Conservation (phyloP, 1,284 basidiomycete genomes). For the Sporisorium graminicola region DNA sequence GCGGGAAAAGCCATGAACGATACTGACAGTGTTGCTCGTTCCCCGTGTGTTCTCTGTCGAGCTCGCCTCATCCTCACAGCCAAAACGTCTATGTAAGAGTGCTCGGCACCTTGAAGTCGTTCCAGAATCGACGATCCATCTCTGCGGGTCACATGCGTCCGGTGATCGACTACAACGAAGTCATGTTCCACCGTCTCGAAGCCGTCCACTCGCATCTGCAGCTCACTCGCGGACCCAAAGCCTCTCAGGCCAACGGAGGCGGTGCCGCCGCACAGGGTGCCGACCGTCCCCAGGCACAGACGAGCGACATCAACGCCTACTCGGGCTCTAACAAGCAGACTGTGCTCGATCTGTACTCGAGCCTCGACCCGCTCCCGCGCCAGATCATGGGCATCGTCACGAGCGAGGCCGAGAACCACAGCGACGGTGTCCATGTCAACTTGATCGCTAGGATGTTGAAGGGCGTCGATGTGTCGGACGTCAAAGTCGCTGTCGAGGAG, state of each 20-base stretch:
- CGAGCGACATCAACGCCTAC: constrained; percentile 50
- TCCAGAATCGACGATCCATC: constrained; percentile 83
- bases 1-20: not conserved
- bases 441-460: constrained; percentile 48
- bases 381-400: constrained; percentile 55
- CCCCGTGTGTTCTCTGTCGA: not conserved
- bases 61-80: constrained; percentile 71
- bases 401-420: constrained; percentile 50
- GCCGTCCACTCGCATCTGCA: constrained; percentile 71
- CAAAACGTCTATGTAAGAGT: constrained; percentile 85
- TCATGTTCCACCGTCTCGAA: constrained; percentile 82
- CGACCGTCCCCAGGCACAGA: constrained; percentile 13
- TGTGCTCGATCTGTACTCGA: constrained; percentile 43
- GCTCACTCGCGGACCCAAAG: constrained; percentile 37
- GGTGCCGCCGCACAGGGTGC: constrained; percentile 3
- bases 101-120: constrained; percentile 88
- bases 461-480: constrained; percentile 36
- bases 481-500: constrained; percentile 60
- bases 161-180: constrained; percentile 81
- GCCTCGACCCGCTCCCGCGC: constrained; percentile 40
- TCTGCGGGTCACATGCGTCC: constrained; percentile 71
- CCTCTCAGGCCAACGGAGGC: constrained; percentile 18
- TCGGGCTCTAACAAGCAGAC: constrained; percentile 38
- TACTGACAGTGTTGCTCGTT: constrained; percentile 7
- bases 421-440: constrained; percentile 57